Percentiles rank a stretch among this genome's conserved stretches.
Conservation (phyloP, 345 rosid species). For the Turritis glabra region DNA sequence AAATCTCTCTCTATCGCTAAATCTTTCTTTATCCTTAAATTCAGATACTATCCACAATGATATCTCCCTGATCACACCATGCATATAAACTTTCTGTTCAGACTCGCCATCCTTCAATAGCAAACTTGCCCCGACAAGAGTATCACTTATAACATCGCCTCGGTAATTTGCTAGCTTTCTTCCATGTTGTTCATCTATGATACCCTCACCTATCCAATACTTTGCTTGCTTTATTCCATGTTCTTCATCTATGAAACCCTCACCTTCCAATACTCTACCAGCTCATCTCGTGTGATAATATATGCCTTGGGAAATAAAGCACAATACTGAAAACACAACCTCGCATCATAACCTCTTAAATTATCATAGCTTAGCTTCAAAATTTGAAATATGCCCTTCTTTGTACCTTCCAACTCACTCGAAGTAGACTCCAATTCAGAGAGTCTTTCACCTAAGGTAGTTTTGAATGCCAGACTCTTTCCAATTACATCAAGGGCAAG, state of each 20-base stretch:
- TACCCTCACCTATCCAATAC: conserved; percentile 15
- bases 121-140: conserved; percentile 21
- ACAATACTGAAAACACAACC: conserved; percentile 21
- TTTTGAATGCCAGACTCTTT: background rate
- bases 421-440: background rate
- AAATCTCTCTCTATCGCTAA: background rate
- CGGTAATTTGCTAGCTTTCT: background rate
- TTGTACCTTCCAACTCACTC: background rate
- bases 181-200: background rate
- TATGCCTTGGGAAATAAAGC: conserved; percentile 5
- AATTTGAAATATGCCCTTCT: background rate
- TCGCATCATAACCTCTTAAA: background rate
- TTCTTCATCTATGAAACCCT: background rate
- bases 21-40: background rate
- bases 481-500: background rate
- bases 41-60: background rate
- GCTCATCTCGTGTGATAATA: background rate
- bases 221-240: background rate
- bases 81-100: conserved; percentile 1
- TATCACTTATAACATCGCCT: background rate
- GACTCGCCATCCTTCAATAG: background rate
- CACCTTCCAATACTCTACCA: conserved; percentile 11
- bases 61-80: background rate
- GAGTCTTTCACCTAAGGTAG: background rate
- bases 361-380: background rate